Evolutionary conservation across 2,329 filamentous ascomycete genomes (phyloP).

Genomic region (Trichoderma sp.): DNA sequence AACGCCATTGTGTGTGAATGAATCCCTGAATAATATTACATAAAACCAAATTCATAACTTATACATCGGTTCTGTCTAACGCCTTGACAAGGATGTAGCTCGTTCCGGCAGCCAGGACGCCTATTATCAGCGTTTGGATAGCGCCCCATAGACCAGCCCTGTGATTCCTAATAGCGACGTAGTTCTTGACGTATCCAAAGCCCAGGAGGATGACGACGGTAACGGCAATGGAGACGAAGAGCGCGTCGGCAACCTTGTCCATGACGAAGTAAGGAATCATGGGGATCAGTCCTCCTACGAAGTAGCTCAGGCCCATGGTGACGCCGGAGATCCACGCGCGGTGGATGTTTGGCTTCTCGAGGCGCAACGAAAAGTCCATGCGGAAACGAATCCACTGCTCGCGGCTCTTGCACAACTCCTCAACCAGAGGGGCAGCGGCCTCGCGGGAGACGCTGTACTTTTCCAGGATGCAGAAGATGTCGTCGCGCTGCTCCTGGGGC

Average conservation of each 20-base stretch:
- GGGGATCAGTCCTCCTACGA: slow-evolving; percentile 68
- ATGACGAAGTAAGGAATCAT: slow-evolving; percentile 67
- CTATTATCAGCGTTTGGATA: slow-evolving; percentile 62
- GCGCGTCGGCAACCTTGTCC: slow-evolving; percentile 41
- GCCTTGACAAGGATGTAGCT: slow-evolving; percentile 61
- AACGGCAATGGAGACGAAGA: slow-evolving; percentile 58
- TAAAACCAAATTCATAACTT: not conserved
- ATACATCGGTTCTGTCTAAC: slow-evolving; percentile 41
- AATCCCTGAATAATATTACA: not conserved
- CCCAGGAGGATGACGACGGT: slow-evolving; percentile 59
- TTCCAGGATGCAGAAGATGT: slow-evolving; percentile 50
- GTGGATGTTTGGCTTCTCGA: slow-evolving; percentile 44
- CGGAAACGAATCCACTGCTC: slow-evolving; percentile 55
- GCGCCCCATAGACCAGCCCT: slow-evolving; percentile 56
- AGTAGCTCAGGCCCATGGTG: slow-evolving; percentile 67
- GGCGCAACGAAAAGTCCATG: slow-evolving; percentile 56
- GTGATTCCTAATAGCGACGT: slow-evolving; percentile 49
- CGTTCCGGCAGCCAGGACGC: slow-evolving; percentile 62
- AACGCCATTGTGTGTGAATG: slow-evolving; percentile 15
- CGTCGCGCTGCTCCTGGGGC: slow-evolving; percentile 45
- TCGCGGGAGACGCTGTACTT: slow-evolving; percentile 47
- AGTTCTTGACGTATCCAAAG: slow-evolving; percentile 66
- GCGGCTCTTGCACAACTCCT: slow-evolving; percentile 47
- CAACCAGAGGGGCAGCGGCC: slow-evolving; percentile 45
- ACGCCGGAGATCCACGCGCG: slow-evolving; percentile 55